Conservation (phyloP, 176 grass and related monocot species). For the Hyparrhenia diplandra region DNA sequence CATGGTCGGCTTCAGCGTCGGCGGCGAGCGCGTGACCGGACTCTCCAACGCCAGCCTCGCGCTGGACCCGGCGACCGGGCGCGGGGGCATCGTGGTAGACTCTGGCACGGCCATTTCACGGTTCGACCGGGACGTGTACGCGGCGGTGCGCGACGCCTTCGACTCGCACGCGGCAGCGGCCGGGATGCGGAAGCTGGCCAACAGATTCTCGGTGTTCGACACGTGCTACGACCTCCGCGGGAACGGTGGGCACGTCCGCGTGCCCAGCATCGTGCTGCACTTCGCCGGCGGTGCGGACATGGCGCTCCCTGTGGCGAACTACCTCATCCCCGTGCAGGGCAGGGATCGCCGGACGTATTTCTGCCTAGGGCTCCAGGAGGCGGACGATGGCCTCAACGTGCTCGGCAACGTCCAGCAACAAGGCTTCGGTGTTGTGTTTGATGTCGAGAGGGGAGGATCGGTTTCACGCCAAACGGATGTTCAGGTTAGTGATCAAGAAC, state of each 20-base stretch:
- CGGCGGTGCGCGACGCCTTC: slow-evolving; percentile 57
- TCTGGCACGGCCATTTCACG: slow-evolving; percentile 62
- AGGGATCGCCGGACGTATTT: slow-evolving; percentile 12
- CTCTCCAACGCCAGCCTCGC: slow-evolving; percentile 30
- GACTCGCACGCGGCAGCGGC: slow-evolving; percentile 8
- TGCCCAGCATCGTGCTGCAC: slow-evolving; percentile 50
- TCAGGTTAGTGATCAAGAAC: background rate
- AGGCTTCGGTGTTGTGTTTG: slow-evolving; percentile 68
- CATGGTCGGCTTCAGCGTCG: slow-evolving; percentile 57
- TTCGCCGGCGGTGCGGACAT: slow-evolving; percentile 53
- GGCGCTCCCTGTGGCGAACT: slow-evolving; percentile 57
- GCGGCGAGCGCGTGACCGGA: slow-evolving; percentile 30
- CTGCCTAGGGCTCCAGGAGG: slow-evolving; percentile 54
- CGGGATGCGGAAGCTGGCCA: slow-evolving; percentile 28
- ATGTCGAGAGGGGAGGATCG: slow-evolving; percentile 48
- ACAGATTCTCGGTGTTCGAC: slow-evolving; percentile 53
- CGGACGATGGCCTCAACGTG: slow-evolving; percentile 46
- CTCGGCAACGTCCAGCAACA: slow-evolving; percentile 88
- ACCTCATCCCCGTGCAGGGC: slow-evolving; percentile 48
- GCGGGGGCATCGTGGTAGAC: slow-evolving; percentile 73
- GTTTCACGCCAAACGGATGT: slow-evolving; percentile 50
- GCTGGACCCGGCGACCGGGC: slow-evolving; percentile 46
- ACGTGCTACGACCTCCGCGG: slow-evolving; percentile 65
- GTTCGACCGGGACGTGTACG: slow-evolving; percentile 28
- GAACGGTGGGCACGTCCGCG: background rate